A percentile compares a stretch with the other conserved stretches of the same genome.
These are phyloP conservation scores for Xerocomus brunneocitrinus DNA, from an alignment of 768 basidiomycete species.

Conservation along the genomic window DNA sequence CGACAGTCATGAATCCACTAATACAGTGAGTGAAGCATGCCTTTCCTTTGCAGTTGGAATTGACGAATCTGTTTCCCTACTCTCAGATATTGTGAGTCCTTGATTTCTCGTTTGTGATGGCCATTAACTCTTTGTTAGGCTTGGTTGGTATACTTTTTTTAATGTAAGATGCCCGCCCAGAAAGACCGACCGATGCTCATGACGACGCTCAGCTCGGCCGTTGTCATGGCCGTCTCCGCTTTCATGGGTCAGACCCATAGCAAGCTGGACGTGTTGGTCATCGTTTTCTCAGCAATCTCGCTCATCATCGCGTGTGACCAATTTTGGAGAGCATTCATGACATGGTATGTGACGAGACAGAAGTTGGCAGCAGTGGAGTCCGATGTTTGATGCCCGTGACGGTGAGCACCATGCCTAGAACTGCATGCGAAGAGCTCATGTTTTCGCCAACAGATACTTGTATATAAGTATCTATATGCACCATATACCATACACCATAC, in stretches of 20 bases:
- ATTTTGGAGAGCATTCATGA: constrained; percentile 17
- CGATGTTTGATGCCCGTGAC: constrained; percentile 3
- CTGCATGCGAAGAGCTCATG: neutral
- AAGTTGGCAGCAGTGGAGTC: constrained; percentile 6
- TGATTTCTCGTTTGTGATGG: neutral
- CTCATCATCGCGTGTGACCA: constrained; percentile 19
- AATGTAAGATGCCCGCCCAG: constrained; percentile 7
- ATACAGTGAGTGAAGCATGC: constrained; percentile 15
- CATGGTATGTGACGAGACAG: constrained; percentile 11
- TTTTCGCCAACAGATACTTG: neutral
- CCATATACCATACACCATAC: neutral
- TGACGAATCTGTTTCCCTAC: neutral
- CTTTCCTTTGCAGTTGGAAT: neutral
- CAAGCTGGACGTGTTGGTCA: constrained; percentile 12
- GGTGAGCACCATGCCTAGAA: neutral
- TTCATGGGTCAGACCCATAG: constrained; percentile 8
- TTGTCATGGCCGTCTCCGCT: constrained; percentile 14
- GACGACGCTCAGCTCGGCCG: constrained; percentile 10
- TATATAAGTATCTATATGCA: neutral
- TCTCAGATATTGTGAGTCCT: constrained; percentile 17
- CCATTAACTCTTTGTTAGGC: constrained; percentile 3
- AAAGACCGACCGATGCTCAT: neutral
- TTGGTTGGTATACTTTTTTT: constrained; percentile 19
- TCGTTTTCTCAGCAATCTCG: constrained; percentile 14
- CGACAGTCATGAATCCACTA: constrained; percentile 3